Conservation (phyloP, 257 asterid species). For the Jaltomata sinuosa region DNA sequence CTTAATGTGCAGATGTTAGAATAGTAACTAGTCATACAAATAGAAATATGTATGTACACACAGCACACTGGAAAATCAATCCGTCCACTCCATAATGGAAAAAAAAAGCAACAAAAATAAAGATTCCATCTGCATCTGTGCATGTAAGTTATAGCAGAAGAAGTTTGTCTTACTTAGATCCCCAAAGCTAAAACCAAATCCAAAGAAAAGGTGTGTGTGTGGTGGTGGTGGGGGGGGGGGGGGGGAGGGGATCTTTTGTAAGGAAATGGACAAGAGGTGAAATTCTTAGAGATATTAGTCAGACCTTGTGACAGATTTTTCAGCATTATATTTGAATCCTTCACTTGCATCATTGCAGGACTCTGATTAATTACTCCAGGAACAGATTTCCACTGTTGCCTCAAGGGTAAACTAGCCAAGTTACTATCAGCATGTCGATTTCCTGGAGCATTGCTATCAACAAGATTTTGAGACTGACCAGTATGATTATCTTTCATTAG, state of each 20-base stretch:
- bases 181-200: constrained; percentile 20
- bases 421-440: constrained; percentile 35
- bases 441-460: constrained; percentile 32
- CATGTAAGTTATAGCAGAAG: background rate
- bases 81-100: background rate
- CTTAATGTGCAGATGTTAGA: background rate
- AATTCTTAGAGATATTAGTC: background rate
- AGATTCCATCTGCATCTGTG: background rate
- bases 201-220: background rate
- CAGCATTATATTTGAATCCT: constrained; percentile 31
- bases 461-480: constrained; percentile 30
- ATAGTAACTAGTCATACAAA: background rate
- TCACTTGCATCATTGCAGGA: constrained; percentile 29
- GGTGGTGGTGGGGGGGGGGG: too few species aligned
- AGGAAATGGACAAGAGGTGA: background rate
- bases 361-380: constrained; percentile 49
- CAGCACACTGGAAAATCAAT: background rate
- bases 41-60: background rate
- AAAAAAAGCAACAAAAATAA: background rate
- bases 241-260: background rate
- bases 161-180: background rate
- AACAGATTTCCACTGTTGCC: constrained; percentile 78
- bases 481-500: constrained; percentile 41
- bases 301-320: constrained; percentile 37
- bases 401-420: constrained; percentile 36